These are phyloP conservation scores for Staphylotrichum tortipilum DNA, from an alignment of 495 filamentous ascomycete genomes.

Conservation along the genomic window DNA sequence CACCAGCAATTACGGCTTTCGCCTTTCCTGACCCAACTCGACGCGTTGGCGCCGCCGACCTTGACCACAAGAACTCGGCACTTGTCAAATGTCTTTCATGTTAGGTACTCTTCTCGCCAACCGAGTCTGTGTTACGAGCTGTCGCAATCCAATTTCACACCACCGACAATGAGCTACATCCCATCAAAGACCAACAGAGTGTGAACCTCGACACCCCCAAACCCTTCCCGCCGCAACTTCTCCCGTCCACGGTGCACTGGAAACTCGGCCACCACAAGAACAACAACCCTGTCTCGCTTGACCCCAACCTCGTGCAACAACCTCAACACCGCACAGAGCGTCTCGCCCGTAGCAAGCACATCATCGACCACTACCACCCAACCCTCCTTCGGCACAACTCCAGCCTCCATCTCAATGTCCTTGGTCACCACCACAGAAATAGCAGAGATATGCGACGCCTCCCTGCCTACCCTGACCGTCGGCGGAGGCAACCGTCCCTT, in stretches of 20 bases:
- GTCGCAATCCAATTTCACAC: too few relatives aligned
- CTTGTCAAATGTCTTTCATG: too few relatives aligned
- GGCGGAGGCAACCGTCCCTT: slow-evolving; percentile 54
- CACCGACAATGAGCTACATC: too few relatives aligned
- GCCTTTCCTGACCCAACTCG: too few relatives aligned
- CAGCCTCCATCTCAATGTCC: slow-evolving; percentile 45
- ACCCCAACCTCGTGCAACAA: slow-evolving; percentile 43
- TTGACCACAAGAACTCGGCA: too few relatives aligned
- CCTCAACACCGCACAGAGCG: slow-evolving; percentile 49
- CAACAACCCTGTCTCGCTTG: slow-evolving; percentile 32
- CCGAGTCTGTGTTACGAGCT: too few relatives aligned
- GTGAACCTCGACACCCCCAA: slow-evolving; percentile 48
- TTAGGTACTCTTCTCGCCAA: too few relatives aligned
- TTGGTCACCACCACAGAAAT: too few relatives aligned
- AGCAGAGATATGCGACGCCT: slow-evolving; percentile 49
- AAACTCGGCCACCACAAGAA: slow-evolving; percentile 56
- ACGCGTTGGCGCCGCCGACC: too few relatives aligned
- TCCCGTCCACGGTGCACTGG: slow-evolving; percentile 50
- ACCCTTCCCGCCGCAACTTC: slow-evolving; percentile 43
- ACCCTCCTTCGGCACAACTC: slow-evolving; percentile 35
- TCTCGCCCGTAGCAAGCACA: slow-evolving; percentile 53
- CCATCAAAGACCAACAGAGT: slow-evolving; percentile 55
- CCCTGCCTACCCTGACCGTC: slow-evolving; percentile 42
- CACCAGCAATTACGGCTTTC: too few relatives aligned
- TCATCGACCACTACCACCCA: slow-evolving; percentile 56